Conservation (phyloP, 73 alveolate genomes). For the Uronychia binucleata region DNA sequence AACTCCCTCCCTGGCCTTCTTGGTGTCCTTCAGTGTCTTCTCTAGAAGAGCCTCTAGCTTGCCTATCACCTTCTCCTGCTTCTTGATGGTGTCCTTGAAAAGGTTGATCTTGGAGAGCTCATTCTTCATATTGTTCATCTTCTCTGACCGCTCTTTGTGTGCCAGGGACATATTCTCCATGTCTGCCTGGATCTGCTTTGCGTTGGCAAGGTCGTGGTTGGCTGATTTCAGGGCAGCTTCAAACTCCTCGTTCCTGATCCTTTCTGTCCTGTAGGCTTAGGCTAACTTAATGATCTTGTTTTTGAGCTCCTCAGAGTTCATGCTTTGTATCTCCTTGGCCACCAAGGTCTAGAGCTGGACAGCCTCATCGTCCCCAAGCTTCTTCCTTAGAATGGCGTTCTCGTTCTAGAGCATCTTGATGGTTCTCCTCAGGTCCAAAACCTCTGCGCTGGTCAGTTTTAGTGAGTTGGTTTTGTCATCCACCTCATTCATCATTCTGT, state of each 20-base stretch:
- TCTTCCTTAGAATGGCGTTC: conserved; percentile 93
- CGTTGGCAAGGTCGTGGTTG: conserved; percentile 95
- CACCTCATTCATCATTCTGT: conserved; percentile 97
- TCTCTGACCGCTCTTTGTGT: conserved; percentile 89
- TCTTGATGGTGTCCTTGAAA: conserved; percentile 96
- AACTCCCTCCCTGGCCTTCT: conserved; percentile 94
- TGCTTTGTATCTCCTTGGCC: conserved; percentile 93
- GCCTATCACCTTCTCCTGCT: conserved; percentile 97
- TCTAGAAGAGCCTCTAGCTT: conserved; percentile 96
- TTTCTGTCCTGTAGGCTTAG: conserved; percentile 96
- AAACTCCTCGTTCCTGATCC: conserved; percentile 97
- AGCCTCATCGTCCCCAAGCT: conserved; percentile 96
- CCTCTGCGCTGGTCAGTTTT: conserved; percentile 97
- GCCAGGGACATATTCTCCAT: conserved; percentile 92
- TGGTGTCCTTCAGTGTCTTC: conserved; percentile 92
- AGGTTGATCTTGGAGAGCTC: conserved; percentile 91
- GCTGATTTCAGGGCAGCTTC: conserved; percentile 97
- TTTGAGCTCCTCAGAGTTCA: conserved; percentile 97
- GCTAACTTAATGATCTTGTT: conserved; percentile 96
- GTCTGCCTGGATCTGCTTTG: conserved; percentile 93
- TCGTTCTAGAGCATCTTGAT: conserved; percentile 96
- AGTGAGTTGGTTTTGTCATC: conserved; percentile 97
- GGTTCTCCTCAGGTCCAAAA: conserved; percentile 96
- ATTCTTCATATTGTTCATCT: conserved; percentile 83
- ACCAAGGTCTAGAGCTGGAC: conserved; percentile 93